Evolutionary conservation across 1,284 basidiomycete species (phyloP).

Genomic region (Cryptococcus sp.): DNA sequence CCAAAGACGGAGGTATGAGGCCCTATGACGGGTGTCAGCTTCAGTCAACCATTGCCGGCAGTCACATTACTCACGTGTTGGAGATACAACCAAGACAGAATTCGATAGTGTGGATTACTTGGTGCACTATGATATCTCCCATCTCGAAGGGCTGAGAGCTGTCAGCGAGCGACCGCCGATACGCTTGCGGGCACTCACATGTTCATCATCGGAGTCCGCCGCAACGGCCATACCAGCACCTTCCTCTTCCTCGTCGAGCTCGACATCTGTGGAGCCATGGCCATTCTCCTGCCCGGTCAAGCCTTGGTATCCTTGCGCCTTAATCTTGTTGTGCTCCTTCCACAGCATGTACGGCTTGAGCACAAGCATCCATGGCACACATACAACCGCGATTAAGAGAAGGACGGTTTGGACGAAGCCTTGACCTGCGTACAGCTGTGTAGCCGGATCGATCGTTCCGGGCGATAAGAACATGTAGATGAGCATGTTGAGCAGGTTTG

Average conservation of each 20-base stretch:
- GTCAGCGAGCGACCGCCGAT: slow-evolving; percentile 11
- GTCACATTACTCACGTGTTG: slow-evolving; percentile 64
- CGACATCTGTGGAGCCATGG: slow-evolving; percentile 35
- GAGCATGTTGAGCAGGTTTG: slow-evolving; percentile 91
- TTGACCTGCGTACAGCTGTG: slow-evolving; percentile 84
- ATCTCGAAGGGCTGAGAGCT: slow-evolving; percentile 75
- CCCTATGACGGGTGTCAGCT: slow-evolving; percentile 47
- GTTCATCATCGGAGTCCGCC: slow-evolving; percentile 60
- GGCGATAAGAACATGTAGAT: slow-evolving; percentile 92
- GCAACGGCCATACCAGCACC: slow-evolving; percentile 73
- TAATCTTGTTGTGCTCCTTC: slow-evolving; percentile 85
- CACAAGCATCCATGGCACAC: slow-evolving; percentile 94
- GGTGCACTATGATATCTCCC: slow-evolving; percentile 92
- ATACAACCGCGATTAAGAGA: slow-evolving; percentile 76
- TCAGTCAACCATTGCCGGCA: too few relatives aligned
- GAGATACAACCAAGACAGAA: slow-evolving; percentile 99
- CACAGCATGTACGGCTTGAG: slow-evolving; percentile 91
- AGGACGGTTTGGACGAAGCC: slow-evolving; percentile 79
- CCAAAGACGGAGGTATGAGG: slow-evolving; percentile 98
- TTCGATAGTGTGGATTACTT: slow-evolving; percentile 97
- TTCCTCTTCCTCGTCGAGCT: slow-evolving; percentile 72
- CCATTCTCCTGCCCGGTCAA: slow-evolving; percentile 64
- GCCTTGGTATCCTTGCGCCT: slow-evolving; percentile 76
- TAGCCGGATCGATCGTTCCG: slow-evolving; percentile 69
- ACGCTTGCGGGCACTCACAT: slow-evolving; percentile 37